Conservation (phyloP, 345 rosid species). For the Heritiera littoralis region DNA sequence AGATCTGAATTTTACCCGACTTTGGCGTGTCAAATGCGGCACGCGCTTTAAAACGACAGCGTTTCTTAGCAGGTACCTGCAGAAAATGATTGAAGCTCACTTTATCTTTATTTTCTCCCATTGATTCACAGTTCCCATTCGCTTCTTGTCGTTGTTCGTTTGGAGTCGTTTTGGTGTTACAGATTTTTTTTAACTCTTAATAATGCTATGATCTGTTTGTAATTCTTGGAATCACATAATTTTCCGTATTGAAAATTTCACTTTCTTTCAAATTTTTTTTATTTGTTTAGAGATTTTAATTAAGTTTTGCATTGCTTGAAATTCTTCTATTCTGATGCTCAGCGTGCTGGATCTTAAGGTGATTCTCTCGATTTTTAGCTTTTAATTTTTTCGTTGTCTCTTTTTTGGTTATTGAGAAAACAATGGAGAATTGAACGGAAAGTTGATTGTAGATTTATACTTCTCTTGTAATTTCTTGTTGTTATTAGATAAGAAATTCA, state of each 20-base stretch:
- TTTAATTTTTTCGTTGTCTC: not conserved
- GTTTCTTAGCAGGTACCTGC: slow-evolving; percentile 14
- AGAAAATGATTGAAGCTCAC: not conserved
- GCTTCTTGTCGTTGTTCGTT: not conserved
- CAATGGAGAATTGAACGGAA: no score
- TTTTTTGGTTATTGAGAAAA: not conserved
- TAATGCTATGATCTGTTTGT: slow-evolving; percentile 5
- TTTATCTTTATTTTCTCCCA: not conserved
- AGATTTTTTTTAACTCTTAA: not conserved
- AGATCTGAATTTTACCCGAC: slow-evolving; percentile 23
- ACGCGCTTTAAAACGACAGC: not conserved
- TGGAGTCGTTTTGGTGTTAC: not conserved
- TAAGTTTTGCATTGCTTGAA: not conserved
- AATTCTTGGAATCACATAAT: not conserved
- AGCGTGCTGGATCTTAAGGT: slow-evolving; percentile 23
- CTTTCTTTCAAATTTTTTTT: not conserved
- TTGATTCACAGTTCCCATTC: not conserved
- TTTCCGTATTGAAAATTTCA: not conserved
- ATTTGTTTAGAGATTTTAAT: not conserved
- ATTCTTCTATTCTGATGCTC: not conserved
- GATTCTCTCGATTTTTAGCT: not conserved
- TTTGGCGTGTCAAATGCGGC: slow-evolving; percentile 15
- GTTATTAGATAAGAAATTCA: no score
- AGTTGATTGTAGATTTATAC: no score
- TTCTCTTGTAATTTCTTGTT: no score